Percentiles rank a stretch among this genome's conserved stretches.
These are phyloP conservation scores for Pezicula neosporulosa DNA, from an alignment of 2,329 filamentous ascomycete species.

Conservation along the genomic window DNA sequence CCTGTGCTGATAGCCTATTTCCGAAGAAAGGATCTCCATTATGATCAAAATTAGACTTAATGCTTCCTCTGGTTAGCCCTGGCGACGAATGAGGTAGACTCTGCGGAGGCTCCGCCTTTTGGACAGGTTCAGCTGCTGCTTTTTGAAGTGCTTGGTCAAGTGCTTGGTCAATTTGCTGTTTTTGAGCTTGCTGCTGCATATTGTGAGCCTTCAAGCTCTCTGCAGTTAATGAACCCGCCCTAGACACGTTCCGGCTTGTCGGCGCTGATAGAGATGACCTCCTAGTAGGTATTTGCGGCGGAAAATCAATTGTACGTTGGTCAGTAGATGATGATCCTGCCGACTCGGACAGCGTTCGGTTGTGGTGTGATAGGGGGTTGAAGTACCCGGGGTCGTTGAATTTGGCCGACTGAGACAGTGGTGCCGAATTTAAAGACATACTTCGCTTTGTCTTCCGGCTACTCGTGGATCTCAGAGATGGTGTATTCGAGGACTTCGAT, in stretches of 20 bases:
- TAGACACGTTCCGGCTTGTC: slow-evolving; percentile 54
- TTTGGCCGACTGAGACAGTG: slow-evolving; percentile 37
- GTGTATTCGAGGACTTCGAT: slow-evolving; percentile 44
- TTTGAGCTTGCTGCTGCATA: slow-evolving; percentile 23
- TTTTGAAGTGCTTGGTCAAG: neutral
- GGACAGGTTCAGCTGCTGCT: neutral
- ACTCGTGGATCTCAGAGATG: slow-evolving; percentile 58
- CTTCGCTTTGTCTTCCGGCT: slow-evolving; percentile 53
- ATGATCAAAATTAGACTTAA: slow-evolving; percentile 40
- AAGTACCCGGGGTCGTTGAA: slow-evolving; percentile 41
- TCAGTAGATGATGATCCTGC: slow-evolving; percentile 23
- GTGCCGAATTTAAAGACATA: slow-evolving; percentile 47
- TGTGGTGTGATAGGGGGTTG: slow-evolving; percentile 31
- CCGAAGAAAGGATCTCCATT: slow-evolving; percentile 52
- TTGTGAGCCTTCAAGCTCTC: slow-evolving; percentile 58
- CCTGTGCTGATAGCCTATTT: slow-evolving; percentile 50
- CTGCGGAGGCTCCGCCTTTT: slow-evolving; percentile 1
- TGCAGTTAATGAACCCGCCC: slow-evolving; percentile 52
- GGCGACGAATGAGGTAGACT: slow-evolving; percentile 5
- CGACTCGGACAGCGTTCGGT: slow-evolving; percentile 27
- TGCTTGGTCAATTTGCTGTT: slow-evolving; percentile 1
- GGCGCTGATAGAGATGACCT: slow-evolving; percentile 61
- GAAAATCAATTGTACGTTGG: slow-evolving; percentile 55
- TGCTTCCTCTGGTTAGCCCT: slow-evolving; percentile 6
- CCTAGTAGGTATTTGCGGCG: slow-evolving; percentile 52